These are phyloP conservation scores for Prosopis cineraria DNA, from an alignment of 306 rosid species.

Conservation along the genomic window DNA sequence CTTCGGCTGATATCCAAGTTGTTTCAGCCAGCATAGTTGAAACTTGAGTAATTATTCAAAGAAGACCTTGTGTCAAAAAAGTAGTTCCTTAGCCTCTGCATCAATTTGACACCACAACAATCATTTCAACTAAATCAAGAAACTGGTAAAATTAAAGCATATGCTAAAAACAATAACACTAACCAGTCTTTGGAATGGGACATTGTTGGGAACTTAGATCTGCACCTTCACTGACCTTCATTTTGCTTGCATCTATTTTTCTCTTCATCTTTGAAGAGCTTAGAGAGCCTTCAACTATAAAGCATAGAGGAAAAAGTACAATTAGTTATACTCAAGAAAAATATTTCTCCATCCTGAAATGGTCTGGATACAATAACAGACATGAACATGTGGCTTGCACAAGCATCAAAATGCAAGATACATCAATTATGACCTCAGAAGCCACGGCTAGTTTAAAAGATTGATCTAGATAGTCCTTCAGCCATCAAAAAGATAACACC, in stretches of 20 bases:
- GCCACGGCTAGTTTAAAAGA: conserved; percentile 5
- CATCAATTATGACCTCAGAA: not conserved
- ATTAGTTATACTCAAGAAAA: not conserved
- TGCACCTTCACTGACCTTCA: conserved; percentile 30
- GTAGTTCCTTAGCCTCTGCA: conserved; percentile 51
- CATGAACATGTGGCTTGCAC: not conserved
- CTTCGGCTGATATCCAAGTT: conserved; percentile 22
- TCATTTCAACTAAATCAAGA: conserved; percentile 26
- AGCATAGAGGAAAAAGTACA: conserved; percentile 11
- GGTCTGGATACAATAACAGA: not conserved
- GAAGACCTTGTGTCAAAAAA: conserved; percentile 35
- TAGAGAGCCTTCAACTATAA: conserved; percentile 88
- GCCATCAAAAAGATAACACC: not conserved
- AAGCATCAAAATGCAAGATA: not conserved
- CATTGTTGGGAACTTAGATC: conserved; percentile 34
- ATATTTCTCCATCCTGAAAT: not conserved
- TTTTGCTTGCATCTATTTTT: conserved; percentile 48
- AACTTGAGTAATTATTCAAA: conserved; percentile 10
- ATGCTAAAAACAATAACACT: conserved; percentile 24
- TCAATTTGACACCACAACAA: conserved; percentile 21
- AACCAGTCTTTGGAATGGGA: conserved; percentile 53
- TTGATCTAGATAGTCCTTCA: not conserved
- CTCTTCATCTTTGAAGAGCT: conserved; percentile 62
- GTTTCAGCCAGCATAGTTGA: conserved; percentile 12
- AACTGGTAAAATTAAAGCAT: conserved; percentile 14